These are phyloP conservation scores for Adiantum capillusveneris DNA, from an alignment of 75 land plant genomes.

Conservation along the genomic window DNA sequence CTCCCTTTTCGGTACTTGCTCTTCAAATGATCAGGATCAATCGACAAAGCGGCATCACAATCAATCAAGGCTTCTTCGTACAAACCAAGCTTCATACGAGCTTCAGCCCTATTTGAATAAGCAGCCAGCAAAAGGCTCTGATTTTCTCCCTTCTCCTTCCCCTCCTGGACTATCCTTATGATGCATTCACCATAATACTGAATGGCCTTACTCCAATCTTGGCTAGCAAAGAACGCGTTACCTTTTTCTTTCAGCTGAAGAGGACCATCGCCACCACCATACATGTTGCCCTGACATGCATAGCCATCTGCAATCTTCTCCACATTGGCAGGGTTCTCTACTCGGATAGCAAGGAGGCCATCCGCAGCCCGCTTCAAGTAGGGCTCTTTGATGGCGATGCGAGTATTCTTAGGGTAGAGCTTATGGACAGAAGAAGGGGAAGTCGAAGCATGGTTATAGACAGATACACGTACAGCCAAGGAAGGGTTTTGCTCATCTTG, in stretches of 20 bases:
- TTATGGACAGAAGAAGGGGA: neutral
- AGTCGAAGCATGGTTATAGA: neutral
- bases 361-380: slow-evolving; percentile 3
- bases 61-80: slow-evolving; percentile 12
- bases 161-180: too few relatives aligned
- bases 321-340: slow-evolving; percentile 7
- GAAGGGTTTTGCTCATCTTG: slow-evolving; percentile 4
- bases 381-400: slow-evolving; percentile 9
- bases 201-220: neutral
- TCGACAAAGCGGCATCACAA: slow-evolving; percentile 17
- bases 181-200: neutral
- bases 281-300: neutral
- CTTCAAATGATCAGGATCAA: slow-evolving; percentile 23
- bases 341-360: neutral
- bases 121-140: too few relatives aligned
- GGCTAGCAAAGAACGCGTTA: neutral
- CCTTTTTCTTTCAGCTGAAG: neutral
- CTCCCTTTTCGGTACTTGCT: slow-evolving; percentile 23
- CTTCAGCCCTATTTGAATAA: too few relatives aligned
- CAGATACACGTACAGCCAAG: neutral
- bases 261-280: neutral
- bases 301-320: neutral
- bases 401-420: neutral
- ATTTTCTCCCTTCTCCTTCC: too few relatives aligned
- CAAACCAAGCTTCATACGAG: too few relatives aligned